phyloP scores from a whole-genome alignment of 768 basidiomycete genomes.

The Amanita pallidorosea region DNA sequence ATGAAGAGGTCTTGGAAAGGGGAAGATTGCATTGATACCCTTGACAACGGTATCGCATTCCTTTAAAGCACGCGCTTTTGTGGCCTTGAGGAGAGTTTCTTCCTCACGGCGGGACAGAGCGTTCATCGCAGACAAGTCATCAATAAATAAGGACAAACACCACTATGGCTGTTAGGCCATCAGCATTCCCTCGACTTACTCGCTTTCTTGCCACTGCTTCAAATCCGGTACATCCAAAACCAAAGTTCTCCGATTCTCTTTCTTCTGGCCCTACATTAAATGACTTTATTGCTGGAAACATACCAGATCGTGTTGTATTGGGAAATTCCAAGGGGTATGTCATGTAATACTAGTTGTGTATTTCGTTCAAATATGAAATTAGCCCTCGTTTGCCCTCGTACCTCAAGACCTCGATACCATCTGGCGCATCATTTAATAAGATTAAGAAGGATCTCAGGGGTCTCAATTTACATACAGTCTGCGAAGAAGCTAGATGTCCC shows the following conservation, averaged over 20 bases:
- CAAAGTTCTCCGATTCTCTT: constrained; percentile 40
- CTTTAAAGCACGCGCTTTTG: constrained; percentile 68
- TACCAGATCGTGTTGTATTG: constrained; percentile 49
- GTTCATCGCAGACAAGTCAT: constrained; percentile 42
- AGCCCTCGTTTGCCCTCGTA: constrained; percentile 83
- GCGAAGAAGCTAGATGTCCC: constrained; percentile 97
- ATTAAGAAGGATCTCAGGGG: constrained; percentile 96
- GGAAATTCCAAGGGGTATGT: constrained; percentile 62
- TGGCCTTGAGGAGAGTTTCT: constrained; percentile 72
- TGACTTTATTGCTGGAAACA: constrained; percentile 67
- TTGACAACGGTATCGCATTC: constrained; percentile 71
- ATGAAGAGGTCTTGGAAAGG: background rate
- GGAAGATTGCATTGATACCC: constrained; percentile 29
- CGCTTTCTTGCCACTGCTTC: constrained; percentile 20
- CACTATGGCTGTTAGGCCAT: background rate
- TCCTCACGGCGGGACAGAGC: constrained; percentile 82
- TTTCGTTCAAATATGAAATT: background rate
- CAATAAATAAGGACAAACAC: constrained; percentile 3
- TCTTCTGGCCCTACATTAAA: constrained; percentile 64
- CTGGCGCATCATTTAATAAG: constrained; percentile 75
- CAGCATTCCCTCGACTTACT: constrained; percentile 1
- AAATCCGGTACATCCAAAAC: constrained; percentile 19
- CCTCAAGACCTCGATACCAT: constrained; percentile 88
- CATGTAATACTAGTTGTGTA: background rate
- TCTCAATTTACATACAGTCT: constrained; percentile 88